phyloP scores from a whole-genome alignment of 106 monocot genomes.

The Dendrobium huoshanense region DNA sequence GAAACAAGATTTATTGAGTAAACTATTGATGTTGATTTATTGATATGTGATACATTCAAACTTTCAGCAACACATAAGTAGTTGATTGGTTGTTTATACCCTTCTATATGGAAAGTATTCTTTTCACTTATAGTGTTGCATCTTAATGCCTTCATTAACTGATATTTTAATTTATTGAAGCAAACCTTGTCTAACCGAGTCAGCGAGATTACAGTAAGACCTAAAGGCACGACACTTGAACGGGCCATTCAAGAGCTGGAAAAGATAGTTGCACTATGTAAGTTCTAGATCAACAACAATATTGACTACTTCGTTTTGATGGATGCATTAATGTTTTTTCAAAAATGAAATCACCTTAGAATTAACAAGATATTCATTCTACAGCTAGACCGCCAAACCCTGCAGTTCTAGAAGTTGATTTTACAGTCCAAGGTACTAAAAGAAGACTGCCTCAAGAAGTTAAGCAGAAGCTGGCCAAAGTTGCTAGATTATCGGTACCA shows the following conservation, averaged over 20 bases:
- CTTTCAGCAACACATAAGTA: not conserved
- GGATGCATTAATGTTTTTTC: not conserved
- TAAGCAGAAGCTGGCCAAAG: conserved; percentile 92
- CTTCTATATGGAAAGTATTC: not conserved
- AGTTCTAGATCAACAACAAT: conserved; percentile 12
- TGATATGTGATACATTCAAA: not conserved
- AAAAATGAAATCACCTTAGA: not conserved
- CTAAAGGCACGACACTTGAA: conserved; percentile 79
- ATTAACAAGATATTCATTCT: conserved; percentile 18
- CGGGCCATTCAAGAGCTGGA: conserved; percentile 87
- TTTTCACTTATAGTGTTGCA: not conserved
- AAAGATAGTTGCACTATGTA: conserved; percentile 80
- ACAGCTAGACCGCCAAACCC: conserved; percentile 67
- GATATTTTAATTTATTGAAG: conserved; percentile 14
- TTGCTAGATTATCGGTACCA: conserved; percentile 91
- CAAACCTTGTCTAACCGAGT: conserved; percentile 23
- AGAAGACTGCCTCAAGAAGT: conserved; percentile 90
- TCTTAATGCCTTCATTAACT: not conserved
- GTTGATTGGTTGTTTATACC: not conserved
- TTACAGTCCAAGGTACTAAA: conserved; percentile 52
- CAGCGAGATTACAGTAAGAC: conserved; percentile 54
- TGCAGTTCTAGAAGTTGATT: conserved; percentile 53
- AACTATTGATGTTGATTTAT: not conserved
- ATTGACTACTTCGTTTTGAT: not conserved
- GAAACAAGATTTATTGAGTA: not conserved